Evolutionary conservation across 345 rosid genomes (phyloP), one percentile per base, ranked within the genome.

Genomic region (Cardiospermum halicacabum): DNA sequence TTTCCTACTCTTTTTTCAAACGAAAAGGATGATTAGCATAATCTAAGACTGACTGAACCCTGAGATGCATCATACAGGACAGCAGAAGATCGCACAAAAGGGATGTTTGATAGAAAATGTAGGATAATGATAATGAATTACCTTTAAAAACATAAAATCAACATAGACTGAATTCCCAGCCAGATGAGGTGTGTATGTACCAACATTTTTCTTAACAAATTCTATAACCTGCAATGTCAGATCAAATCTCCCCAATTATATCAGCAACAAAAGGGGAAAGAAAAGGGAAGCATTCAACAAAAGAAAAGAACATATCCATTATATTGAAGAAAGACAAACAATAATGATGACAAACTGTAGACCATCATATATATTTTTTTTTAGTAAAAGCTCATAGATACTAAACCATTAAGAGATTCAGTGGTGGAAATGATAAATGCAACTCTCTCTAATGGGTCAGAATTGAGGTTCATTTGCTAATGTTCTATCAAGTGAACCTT

Each of bases 151-250:
- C 13, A 69, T 43, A 54, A 78, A 80, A 72, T 94, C 99, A 69
- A 81, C 79, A 48, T 94, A 94, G 28, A 94, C 71, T 0, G 96
- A 88, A 76, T 94, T 94, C 74, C 99, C 97, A 19, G 97, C 95
- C 65, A 91, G 69, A 59, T 36, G 87, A 73, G 95, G 89, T 0
- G 77, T 77, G 58, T 69, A 70, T 56, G 85, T 56, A 50, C 97
- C 91, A 58, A 89, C 72, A 69, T 94, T 79, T 67, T 68, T 78
- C 72, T 66, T 91, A 18, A 94, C 86, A 65, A 94, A 94, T 62
- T 83, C 79, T 21, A 82, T 75, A 56, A 91, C 95, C 97, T 88
- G 95, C 83, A 86, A 15, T 21, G 49, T 16, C 60, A 53, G 50
- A 62, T 16, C 28, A 40, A 53, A 64, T 1, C 51, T 53, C 51